These are phyloP conservation scores for Thalassiosira hispida DNA, from an alignment of 352 stramenopile genomes.

Conservation along the genomic window DNA sequence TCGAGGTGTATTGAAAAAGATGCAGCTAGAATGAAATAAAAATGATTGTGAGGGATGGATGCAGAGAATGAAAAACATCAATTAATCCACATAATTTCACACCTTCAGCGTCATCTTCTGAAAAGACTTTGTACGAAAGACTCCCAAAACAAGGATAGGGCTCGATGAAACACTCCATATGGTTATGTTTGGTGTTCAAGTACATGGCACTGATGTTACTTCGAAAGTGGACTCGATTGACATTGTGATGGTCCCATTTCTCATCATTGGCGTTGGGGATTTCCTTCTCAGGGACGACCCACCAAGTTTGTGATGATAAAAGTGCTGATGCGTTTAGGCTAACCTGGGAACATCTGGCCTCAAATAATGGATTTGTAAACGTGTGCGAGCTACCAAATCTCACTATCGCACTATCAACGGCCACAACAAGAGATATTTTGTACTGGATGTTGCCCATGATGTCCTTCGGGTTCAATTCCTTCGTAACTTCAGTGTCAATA, in stretches of 20 bases:
- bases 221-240: constrained; percentile 53
- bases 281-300: constrained; percentile 26
- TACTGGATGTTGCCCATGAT: constrained; percentile 14
- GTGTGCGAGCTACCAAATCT: constrained; percentile 51
- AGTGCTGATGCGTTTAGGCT: constrained; percentile 33
- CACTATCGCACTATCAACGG: constrained; percentile 34
- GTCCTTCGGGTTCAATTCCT: constrained; percentile 11
- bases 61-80: background rate
- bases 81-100: background rate
- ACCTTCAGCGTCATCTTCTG: constrained; percentile 9
- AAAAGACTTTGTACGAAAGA: constrained; percentile 45
- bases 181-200: constrained; percentile 65
- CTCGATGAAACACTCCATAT: constrained; percentile 68
- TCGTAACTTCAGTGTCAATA: constrained; percentile 33
- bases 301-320: constrained; percentile 36
- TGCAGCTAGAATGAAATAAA: background rate
- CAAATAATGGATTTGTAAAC: constrained; percentile 47
- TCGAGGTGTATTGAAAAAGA: background rate
- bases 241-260: background rate
- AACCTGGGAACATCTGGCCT: constrained; percentile 39
- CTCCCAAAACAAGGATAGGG: constrained; percentile 57
- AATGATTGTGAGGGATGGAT: background rate
- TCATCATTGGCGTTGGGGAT: background rate
- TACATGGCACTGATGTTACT: constrained; percentile 44
- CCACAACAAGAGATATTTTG: constrained; percentile 22